Evolutionary conservation across 441 rosid species (phyloP).

Genomic region (Euphorbia schlechtendalii): DNA sequence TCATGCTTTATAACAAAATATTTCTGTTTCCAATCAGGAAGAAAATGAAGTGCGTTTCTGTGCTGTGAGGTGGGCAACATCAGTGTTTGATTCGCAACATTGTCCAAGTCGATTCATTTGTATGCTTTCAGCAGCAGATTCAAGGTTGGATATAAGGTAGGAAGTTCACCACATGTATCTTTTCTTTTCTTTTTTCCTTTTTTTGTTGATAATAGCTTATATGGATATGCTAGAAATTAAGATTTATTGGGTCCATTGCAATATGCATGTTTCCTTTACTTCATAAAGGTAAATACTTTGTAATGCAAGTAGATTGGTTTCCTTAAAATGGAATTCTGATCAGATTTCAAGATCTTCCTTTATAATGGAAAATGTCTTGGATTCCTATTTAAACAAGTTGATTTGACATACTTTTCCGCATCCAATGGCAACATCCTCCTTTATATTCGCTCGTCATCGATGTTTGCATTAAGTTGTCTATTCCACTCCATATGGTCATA

Average conservation of each 20-base stretch:
- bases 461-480: no score
- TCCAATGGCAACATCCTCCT: no score
- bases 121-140: conserved; percentile 86
- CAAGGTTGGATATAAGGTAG: conserved; percentile 93
- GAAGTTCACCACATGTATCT: conserved; percentile 12
- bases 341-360: neutral
- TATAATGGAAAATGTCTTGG: neutral
- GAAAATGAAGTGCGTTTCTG: conserved; percentile 95
- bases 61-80: conserved; percentile 90
- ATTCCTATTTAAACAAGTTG: neutral
- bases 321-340: neutral
- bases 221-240: neutral
- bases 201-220: conserved; percentile 3
- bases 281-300: neutral
- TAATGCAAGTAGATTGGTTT: neutral
- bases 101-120: conserved; percentile 94
- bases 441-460: neutral
- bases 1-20: conserved; percentile 10
- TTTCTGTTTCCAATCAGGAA: conserved; percentile 48
- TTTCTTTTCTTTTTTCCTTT: no score
- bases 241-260: neutral
- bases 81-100: conserved; percentile 70
- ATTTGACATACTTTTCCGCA: no score
- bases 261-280: neutral
- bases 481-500: neutral